phyloP scores from a whole-genome alignment of 768 basidiomycete genomes.

The Thelephora aurantiotincta region DNA sequence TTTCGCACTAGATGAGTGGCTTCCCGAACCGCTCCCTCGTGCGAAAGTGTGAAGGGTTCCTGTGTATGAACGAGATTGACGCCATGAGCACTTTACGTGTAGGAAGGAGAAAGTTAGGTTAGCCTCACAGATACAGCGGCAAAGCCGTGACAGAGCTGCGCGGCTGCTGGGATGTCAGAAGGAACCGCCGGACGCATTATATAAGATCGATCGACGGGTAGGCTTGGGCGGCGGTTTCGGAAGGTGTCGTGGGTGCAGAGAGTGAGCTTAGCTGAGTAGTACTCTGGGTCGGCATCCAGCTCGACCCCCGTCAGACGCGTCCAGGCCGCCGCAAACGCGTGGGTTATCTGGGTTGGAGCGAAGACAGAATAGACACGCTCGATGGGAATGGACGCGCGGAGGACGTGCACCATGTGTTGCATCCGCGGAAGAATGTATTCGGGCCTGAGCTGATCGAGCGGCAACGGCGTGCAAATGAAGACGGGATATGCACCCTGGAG shows the following conservation, averaged over 20 bases:
- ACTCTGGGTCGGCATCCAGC: conserved; percentile 23
- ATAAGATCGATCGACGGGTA: conserved; percentile 12
- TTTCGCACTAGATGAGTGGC: conserved; percentile 33
- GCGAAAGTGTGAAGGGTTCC: conserved; percentile 41
- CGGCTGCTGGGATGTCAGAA: conserved; percentile 22
- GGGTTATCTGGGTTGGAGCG: conserved; percentile 31
- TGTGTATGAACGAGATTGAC: conserved; percentile 11
- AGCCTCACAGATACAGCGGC: conserved; percentile 40
- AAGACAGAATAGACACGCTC: conserved; percentile 55
- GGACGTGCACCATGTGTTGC: conserved; percentile 22
- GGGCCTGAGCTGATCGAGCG: conserved; percentile 17
- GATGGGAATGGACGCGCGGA: conserved; percentile 21
- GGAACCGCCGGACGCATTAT: conserved; percentile 29
- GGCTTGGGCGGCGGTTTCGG: conserved; percentile 2
- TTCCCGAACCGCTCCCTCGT: conserved; percentile 30
- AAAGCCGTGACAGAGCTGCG: conserved; percentile 39
- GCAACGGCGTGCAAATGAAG: conserved; percentile 34
- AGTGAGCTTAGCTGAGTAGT: conserved; percentile 48
- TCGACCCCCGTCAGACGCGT: conserved; percentile 26
- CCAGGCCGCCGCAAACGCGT: conserved; percentile 36
- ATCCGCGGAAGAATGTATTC: conserved; percentile 27
- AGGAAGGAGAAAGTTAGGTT: not conserved
- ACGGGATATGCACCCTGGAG: conserved; percentile 47
- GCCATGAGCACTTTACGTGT: not conserved
- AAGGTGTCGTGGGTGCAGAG: conserved; percentile 35